These are phyloP conservation scores for Hypocrella siamensis DNA, from an alignment of 2,329 filamentous ascomycete species.

Conservation along the genomic window DNA sequence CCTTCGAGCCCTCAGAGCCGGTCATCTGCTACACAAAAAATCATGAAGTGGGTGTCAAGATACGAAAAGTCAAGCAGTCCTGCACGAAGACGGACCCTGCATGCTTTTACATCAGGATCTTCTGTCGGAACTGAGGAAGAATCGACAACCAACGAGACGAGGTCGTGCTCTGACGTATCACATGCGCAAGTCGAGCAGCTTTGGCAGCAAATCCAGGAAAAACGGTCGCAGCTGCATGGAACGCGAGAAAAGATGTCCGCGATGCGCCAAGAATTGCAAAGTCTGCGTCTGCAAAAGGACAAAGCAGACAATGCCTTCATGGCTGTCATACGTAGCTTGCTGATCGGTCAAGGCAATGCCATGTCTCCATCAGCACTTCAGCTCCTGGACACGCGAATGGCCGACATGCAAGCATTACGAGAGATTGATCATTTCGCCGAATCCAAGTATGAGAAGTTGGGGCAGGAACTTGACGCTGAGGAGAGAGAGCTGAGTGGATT, in stretches of 20 bases:
- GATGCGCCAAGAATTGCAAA: conserved; percentile 15
- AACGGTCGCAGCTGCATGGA: conserved; percentile 12
- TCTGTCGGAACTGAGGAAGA: conserved; percentile 5
- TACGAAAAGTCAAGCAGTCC: conserved; percentile 14
- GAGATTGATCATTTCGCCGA: conserved; percentile 21
- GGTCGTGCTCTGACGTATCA: conserved; percentile 5
- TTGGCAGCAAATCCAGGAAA: conserved; percentile 20
- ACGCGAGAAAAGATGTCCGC: conserved; percentile 16
- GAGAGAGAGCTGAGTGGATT: conserved; percentile 18
- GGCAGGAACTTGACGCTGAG: conserved; percentile 18
- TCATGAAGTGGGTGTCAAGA: conserved; percentile 17
- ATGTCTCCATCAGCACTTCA: conserved; percentile 8
- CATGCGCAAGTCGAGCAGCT: conserved; percentile 17
- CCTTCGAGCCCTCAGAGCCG: conserved; percentile 10
- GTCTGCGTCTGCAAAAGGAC: conserved; percentile 16
- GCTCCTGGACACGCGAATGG: conserved; percentile 14
- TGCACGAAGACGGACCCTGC: conserved; percentile 6
- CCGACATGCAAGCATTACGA: conserved; percentile 20
- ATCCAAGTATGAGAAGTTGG: conserved; percentile 19
- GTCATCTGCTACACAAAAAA: conserved; percentile 15
- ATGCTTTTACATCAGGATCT: conserved; percentile 2
- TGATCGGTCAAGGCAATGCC: conserved; percentile 12
- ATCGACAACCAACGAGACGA: neutral
- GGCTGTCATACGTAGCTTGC: conserved; percentile 19
- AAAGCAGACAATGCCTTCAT: conserved; percentile 24